Evolutionary conservation across 768 basidiomycete genomes (phyloP).

Genomic region (Amanita fuliginea): DNA sequence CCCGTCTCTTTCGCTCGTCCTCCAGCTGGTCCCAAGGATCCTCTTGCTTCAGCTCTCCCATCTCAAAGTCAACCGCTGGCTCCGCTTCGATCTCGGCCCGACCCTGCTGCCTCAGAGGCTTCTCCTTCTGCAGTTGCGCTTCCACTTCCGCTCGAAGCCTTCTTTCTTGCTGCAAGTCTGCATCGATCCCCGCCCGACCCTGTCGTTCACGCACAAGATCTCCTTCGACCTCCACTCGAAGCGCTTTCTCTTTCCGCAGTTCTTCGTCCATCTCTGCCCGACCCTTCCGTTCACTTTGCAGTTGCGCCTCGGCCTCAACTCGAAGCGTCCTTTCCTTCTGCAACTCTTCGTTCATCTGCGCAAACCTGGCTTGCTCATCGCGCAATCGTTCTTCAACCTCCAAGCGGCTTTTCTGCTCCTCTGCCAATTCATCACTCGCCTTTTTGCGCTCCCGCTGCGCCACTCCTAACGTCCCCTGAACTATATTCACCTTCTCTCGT

Average conservation of each 20-base stretch:
- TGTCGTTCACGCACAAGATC: not conserved
- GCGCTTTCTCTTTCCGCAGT: not conserved
- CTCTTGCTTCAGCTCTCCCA: not conserved
- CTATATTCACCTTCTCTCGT: not conserved
- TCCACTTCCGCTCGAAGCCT: not conserved
- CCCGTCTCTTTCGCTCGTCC: not conserved
- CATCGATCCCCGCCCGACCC: not conserved
- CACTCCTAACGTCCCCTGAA: too few species aligned
- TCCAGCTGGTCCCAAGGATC: not conserved
- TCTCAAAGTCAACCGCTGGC: not conserved
- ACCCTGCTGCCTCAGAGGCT: not conserved
- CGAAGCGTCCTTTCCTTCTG: not conserved
- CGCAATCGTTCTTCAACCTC: not conserved
- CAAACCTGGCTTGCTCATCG: not conserved
- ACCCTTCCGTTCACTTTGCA: not conserved
- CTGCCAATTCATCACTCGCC: not conserved
- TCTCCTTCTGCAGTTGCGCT: not conserved
- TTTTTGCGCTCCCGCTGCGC: not conserved
- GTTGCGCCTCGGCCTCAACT: not conserved
- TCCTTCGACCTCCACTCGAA: not conserved
- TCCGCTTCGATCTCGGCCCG: not conserved
- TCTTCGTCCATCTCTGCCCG: not conserved
- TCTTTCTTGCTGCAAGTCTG: not conserved
- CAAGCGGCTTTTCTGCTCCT: not conserved
- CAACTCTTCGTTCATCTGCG: not conserved